Base-by-base conservation (phyloP, 2,329 filamentous ascomycete species). In the Myriosclerotinia curreyana region DNA sequence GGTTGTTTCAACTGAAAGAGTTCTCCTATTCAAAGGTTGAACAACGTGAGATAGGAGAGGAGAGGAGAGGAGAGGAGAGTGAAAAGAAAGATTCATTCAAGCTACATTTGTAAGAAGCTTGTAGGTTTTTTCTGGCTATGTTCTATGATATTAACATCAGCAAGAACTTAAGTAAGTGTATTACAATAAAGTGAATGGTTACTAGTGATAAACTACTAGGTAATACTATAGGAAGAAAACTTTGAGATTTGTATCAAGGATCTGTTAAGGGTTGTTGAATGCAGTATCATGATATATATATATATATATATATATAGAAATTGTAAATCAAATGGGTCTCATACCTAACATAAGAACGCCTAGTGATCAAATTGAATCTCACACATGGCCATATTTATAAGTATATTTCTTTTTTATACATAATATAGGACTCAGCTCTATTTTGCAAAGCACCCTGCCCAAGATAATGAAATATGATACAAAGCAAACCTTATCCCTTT, bases 401-500 rank as follows among this genome's bases (percentile, higher is more conserved):
- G 64, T 73, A 72, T 66, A 73, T 71, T 73, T 70, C 67, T 71
- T 69, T 62, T 67, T 66, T 64, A 68, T 61, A 72, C 60, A 71
- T 64, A 58, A 56, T 25, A 12, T 36, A 8, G 58, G 53, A 62
- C 64, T 63, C 62, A 11, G 64, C 66, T 68, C 59, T 60, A 67
- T 56, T 68, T 71, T 71, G 51, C 20, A 58, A 50, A 53, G 60
- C 66, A 54, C 62, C 65, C 31, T 59, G 44, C 62, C 63, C 52
- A 64, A 66, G 68, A 54, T 63, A 64, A 65, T 61, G 56, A 69
- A 63, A 69, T 72, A 74, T 74, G 67, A 69, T 73, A 74, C 72
- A 74, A 65, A 68, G 63, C 42, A 52, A 53, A 66, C 56, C 31
- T 55, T 61, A 54, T 64, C 53, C 50, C 49, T 62, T 74, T 86